Evolutionary conservation across 2,329 filamentous ascomycete species (phyloP), one percentile per base, ranked within the genome.

Genomic region (Paradendryphiella salina): DNA sequence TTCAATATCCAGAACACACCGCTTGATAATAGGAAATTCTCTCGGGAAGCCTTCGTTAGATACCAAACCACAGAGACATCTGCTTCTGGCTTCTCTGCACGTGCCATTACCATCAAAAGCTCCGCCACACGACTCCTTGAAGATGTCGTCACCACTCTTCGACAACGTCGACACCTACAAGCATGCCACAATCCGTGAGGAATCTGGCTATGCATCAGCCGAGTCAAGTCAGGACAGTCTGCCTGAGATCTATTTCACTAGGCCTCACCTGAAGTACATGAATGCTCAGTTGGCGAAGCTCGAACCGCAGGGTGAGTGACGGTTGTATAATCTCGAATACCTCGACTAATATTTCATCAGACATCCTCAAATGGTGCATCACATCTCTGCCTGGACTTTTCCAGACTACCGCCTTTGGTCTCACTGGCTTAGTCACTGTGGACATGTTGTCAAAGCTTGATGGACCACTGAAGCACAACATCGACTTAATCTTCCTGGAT

Each of bases 301-400:
- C 74, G 85, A 92, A 70, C 90, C 94, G 55, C 81, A 93, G 76
- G 82, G 82, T 84, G 70, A 61, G 76, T 71, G 42, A 18, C 21
- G 3, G 33, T n/a, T 15, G n/a, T 36, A 5, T 5, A 15, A 29
- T 23, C 9, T 11, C 14, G 21, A 23, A n/a, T 21, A 13, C 39
- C 9, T 50, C 31, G 59, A 53, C 74, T 72, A 59, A 72, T 53
- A 35, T 45, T 9, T 21, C 4, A 37, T 36, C 18, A 82, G 93
- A 96, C 60, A 88, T 97, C 65, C 83, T 99, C 54, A 87, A 86
- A 76, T 96, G 96, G 88, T 90, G 87, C 80, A 88, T 93, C 71
- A 86, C 89, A 64, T 88, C 93, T 64, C 87, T 99, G 66, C 94
- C 94, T 66, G 88, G 88, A 71, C 84, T 97, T 36, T 96, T 72